These are phyloP conservation scores for Fragosphaeria purpurea DNA, from an alignment of 2,329 filamentous ascomycete genomes.

Conservation along the genomic window DNA sequence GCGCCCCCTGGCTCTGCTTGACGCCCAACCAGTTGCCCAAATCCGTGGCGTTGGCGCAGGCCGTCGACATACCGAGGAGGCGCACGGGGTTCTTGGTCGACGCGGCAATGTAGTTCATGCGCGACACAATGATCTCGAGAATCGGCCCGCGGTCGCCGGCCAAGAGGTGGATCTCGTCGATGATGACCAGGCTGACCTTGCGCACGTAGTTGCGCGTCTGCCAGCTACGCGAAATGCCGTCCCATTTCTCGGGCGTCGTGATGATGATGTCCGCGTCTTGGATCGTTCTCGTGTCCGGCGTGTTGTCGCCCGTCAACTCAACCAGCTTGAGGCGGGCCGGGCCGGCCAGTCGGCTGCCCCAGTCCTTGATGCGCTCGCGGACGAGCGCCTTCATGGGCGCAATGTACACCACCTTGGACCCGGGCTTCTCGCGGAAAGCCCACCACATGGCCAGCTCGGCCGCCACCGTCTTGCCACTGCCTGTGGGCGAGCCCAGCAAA, in stretches of 20 bases:
- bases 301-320: conserved; percentile 90
- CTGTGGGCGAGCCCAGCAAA: conserved; percentile 87
- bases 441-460: conserved; percentile 99
- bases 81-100: conserved; percentile 84
- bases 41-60: conserved; percentile 90
- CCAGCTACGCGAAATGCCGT: conserved; percentile 98
- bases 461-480: conserved; percentile 94
- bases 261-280: conserved; percentile 95
- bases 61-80: conserved; percentile 96
- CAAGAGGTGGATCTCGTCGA: conserved; percentile 96
- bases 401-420: conserved; percentile 97
- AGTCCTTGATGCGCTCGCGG: conserved; percentile 91
- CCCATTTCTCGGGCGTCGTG: conserved; percentile 99
- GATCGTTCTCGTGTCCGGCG: conserved; percentile 91
- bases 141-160: conserved; percentile 95
- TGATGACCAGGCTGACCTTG: conserved; percentile 91
- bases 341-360: conserved; percentile 69
- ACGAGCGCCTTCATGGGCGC: conserved; percentile 99
- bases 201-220: conserved; percentile 94
- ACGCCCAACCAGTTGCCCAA: conserved; percentile 95
- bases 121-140: conserved; percentile 87
- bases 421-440: conserved; percentile 89
- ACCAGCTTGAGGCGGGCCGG: conserved; percentile 85
- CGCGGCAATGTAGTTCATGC: conserved; percentile 97
- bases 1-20: conserved; percentile 55